A percentile compares a stretch with the other conserved stretches of the same genome.
These are phyloP conservation scores for Kockovaella imperatae DNA, from an alignment of 768 basidiomycete species.

Conservation along the genomic window DNA sequence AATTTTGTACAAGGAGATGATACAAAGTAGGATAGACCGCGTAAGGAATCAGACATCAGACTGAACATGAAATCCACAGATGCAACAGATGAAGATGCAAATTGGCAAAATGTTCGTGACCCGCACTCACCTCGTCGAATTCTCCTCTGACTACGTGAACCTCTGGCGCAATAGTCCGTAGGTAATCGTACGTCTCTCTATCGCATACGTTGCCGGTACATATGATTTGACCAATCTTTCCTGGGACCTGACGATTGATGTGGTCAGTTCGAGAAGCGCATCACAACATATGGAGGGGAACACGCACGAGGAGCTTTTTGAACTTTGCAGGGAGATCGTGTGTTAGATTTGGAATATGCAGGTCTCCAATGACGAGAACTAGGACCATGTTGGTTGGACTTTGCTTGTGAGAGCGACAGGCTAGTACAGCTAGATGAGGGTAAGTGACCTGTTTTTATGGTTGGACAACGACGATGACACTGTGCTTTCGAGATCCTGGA, in stretches of 20 bases:
- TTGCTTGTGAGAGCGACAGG: too few species aligned
- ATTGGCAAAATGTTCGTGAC: too few species aligned
- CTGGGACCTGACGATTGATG: slow-evolving; percentile 54
- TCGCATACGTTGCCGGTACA: slow-evolving; percentile 98
- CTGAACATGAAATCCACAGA: too few species aligned
- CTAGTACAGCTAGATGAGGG: too few species aligned
- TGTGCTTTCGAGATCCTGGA: too few species aligned
- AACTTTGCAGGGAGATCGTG: slow-evolving; percentile 94
- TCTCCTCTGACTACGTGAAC: slow-evolving; percentile 88
- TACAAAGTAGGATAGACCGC: too few species aligned
- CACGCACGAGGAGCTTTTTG: slow-evolving; percentile 73
- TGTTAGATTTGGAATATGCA: slow-evolving; percentile 78
- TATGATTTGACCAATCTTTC: slow-evolving; percentile 95
- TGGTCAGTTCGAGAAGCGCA: not conserved
- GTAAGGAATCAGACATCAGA: too few species aligned
- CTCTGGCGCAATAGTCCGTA: slow-evolving; percentile 86
- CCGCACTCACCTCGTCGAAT: slow-evolving; percentile 81
- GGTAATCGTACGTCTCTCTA: slow-evolving; percentile 92
- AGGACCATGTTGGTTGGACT: slow-evolving; percentile 74
- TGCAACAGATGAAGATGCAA: too few species aligned
- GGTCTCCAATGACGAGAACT: slow-evolving; percentile 92
- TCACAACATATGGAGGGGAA: not conserved
- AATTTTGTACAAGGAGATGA: too few species aligned
- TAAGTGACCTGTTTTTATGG: too few species aligned
- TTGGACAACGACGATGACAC: too few species aligned